Base-by-base conservation (phyloP, 352 stramenopile species). In the Pythium volutum region DNA sequence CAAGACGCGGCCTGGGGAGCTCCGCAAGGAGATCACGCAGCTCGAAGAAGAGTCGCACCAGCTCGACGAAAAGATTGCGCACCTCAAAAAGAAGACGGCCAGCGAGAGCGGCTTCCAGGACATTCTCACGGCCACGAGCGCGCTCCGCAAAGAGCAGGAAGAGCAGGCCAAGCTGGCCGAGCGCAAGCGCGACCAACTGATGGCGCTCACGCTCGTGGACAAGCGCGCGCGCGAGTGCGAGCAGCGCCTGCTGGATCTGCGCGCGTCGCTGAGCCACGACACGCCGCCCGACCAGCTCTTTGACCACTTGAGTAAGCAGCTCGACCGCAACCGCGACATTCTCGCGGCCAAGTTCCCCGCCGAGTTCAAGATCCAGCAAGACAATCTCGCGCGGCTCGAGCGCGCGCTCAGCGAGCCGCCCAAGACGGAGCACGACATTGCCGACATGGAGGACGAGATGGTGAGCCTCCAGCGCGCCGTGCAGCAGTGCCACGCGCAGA, bases 91-190 rank as follows among this genome's bases (percentile, higher is more conserved):
- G 70, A 94, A 92, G 59, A 96, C 89, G 25, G 75, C 77, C 26
- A 77, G 76, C 52, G 82, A 95, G 57, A 70, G 66, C 33, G 83
- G 84, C 25, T 98, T 98, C 53, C 77, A 93, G 43, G 89, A 91
- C n/a, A 84, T 98, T 18, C 69, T 98, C 23, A 82, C 91, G 38
- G 90, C 88, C 38, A 98, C 93, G 25, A 97, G 84, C 60, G 73
- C 83, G 11, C 70, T 98, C 48, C 87, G 96, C 18, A 89, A 97
- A 61, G 88, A 96, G 62, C 94, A 98, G 70, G 95, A 98, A 73
- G 90, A 98, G 51, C 88, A 98, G 50, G 86, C 93, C 26, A 95
- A 96, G 57, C 81, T 98, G 16, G 72, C 77, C 11, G 91, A 98
- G 39, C 79, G 93, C 54, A 87, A 95, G 67, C 70, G 76, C 15